phyloP scores from a whole-genome alignment of 805 yeast genomes.

The Sungouiozyma ichnusensis region DNA sequence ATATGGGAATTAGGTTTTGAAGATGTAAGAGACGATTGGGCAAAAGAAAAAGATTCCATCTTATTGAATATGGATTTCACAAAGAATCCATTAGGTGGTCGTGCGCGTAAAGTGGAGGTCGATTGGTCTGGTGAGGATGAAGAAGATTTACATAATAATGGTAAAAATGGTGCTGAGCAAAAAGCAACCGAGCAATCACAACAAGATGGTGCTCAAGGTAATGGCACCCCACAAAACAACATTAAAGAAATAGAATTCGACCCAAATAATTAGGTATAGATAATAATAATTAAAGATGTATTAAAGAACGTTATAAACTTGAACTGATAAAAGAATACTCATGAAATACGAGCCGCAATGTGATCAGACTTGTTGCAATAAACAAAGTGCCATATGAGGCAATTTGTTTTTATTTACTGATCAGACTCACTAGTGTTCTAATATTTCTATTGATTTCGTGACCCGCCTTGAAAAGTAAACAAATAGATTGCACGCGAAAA shows the following conservation, averaged over 20 bases:
- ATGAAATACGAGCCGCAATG: no score
- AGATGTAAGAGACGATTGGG: constrained; percentile 67
- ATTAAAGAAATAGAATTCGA: constrained; percentile 7
- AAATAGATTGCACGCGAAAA: no score
- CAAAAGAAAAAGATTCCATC: constrained; percentile 54
- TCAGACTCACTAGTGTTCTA: no score
- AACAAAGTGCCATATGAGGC: no score
- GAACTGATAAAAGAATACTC: neutral
- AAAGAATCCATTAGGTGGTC: constrained; percentile 27
- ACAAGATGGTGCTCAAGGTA: constrained; percentile 20
- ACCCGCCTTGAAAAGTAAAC: no score
- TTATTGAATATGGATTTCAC: constrained; percentile 61
- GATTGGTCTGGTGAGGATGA: constrained; percentile 59
- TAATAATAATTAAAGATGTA: constrained; percentile 2
- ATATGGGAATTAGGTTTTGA: constrained; percentile 73
- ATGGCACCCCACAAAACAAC: constrained; percentile 6
- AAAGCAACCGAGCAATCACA: constrained; percentile 14
- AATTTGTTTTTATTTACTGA: no score
- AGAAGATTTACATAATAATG: neutral
- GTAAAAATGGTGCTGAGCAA: constrained; percentile 1
- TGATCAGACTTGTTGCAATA: no score
- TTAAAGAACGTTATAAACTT: neutral
- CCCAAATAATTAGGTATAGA: constrained; percentile 1
- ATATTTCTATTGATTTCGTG: no score
- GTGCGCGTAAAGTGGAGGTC: constrained; percentile 27